Base-by-base conservation (phyloP, 2,329 filamentous ascomycete species). In the Diaporthe vexans region DNA sequence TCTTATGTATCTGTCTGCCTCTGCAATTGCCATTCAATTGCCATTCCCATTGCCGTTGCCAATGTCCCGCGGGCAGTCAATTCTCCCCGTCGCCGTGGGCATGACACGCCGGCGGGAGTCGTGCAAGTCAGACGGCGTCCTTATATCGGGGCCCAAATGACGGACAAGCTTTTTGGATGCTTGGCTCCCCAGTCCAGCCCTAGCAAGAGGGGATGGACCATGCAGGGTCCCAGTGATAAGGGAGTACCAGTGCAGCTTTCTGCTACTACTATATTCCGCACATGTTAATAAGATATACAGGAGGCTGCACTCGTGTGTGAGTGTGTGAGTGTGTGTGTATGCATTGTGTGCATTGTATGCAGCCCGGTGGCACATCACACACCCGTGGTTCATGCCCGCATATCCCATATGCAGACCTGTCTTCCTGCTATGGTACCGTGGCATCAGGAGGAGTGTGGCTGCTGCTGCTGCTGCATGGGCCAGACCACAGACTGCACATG, bases 121-220 rank as follows among this genome's bases (percentile, higher is more conserved):
- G 15, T 29, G 37, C 37, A 63, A 63, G 58, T 46, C 58, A 63
- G 58, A 63, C n/a, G 29, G 58, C 37, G 37, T 63, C 46, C 8
- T 10, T 37, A 19, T 52, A 37, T 37, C 29, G 29, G 29, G 43
- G 13, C 21, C 19, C 29, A 52, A 52, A 24, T 68, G 63, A 54
- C 29, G 63, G 63, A 68, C 33, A 68, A 68, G 63, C 63, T 68
- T 68, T 68, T 68, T 68, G n/a, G n/a, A 54, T 40, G 46, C 63
- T 68, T 68, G 63, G 63, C 63, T 40, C 48, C 10, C 48, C 48
- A 40, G 63, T 40, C 63, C 48, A 68, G 46, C 48, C 63, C 63
- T 68, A 54, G 63, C 63, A 54, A 40, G 48, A 68, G 54, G n/a
- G 63, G 63, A 68, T 29, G 63, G 48, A 68, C 52, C 63, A 19